Evolutionary conservation across 2,329 filamentous ascomycete species (phyloP), one percentile per base, ranked within the genome.

Genomic region (Beauveria brongniartii): DNA sequence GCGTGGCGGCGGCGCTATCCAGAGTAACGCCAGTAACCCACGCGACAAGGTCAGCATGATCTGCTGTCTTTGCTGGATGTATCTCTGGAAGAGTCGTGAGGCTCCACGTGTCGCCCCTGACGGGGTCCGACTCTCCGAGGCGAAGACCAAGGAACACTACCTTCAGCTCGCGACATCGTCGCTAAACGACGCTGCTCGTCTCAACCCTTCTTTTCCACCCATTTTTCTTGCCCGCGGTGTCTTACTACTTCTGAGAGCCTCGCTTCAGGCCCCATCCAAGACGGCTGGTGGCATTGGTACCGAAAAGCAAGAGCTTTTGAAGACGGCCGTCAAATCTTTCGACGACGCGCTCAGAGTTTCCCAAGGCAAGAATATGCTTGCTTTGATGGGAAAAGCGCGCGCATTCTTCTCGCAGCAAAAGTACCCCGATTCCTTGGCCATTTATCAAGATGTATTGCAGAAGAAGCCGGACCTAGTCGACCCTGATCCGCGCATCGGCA

Each of bases 401-500:
- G 90, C 91, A 22, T 80, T 91, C 56, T 99, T 91, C 72, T 92
- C 93, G 16, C 82, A 96, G 68, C 90, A 89, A 61, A 92, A 91
- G 73, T 96, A 90, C 69, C 81, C 87, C 1, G 92, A 97, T 58
- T 89, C 95, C 16, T 76, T 97, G 57, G 82, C 89, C 63, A 81
- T 84, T 26, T 99, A 97, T 71, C 94, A 99, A 75, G 89, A 91
- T 63, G 91, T 92, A 18, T 78, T 99, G 55, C 81, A 86, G 67
- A 92, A 89, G 73, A 92, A 92, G 78, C 94, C 94, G 2, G 86
- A 91, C 66, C 81, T 97, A 69, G 85, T 89, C 47, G 94, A 99
- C 69, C 94, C 94, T 0, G 94, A 99, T 73, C 95, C 94, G 66
- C 85, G 95, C 67, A 93, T 99, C 67, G 94, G 94, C 60, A 93